phyloP scores from a whole-genome alignment of 257 asterid genomes.

The Solanum raphanifolium region DNA sequence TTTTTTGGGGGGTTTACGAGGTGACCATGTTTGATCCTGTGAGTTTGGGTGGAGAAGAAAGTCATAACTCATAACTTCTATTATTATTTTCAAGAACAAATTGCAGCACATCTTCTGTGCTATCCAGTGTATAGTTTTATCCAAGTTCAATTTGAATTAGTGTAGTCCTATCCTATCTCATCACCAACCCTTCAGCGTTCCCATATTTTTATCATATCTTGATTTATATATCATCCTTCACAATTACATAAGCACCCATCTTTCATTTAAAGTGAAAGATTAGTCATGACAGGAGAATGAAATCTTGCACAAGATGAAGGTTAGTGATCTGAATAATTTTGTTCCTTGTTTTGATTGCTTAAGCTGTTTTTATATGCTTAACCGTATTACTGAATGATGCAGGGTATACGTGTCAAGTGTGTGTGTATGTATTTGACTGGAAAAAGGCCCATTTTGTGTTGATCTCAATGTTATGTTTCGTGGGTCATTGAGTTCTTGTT shows the following conservation, averaged over 20 bases:
- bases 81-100: not conserved
- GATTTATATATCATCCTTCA: not conserved
- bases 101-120: not conserved
- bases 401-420: not conserved
- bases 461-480: not conserved
- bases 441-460: not conserved
- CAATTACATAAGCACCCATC: not conserved
- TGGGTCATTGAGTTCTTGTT: not conserved
- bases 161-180: not conserved
- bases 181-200: not conserved
- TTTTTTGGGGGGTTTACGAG: not conserved
- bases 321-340: not conserved
- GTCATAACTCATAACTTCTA: not conserved
- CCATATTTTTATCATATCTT: not conserved
- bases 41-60: not conserved
- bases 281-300: constrained; percentile 42
- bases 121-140: not conserved
- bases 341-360: not conserved
- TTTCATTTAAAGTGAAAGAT: not conserved
- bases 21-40: not conserved
- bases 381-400: not conserved
- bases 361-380: not conserved
- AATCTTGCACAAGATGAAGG: constrained; percentile 70
- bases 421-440: not conserved
- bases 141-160: not conserved